Evolutionary conservation across 2,329 filamentous ascomycete species (phyloP), one percentile per base, ranked within the genome.

Genomic region (Microcyclosporella mali): DNA sequence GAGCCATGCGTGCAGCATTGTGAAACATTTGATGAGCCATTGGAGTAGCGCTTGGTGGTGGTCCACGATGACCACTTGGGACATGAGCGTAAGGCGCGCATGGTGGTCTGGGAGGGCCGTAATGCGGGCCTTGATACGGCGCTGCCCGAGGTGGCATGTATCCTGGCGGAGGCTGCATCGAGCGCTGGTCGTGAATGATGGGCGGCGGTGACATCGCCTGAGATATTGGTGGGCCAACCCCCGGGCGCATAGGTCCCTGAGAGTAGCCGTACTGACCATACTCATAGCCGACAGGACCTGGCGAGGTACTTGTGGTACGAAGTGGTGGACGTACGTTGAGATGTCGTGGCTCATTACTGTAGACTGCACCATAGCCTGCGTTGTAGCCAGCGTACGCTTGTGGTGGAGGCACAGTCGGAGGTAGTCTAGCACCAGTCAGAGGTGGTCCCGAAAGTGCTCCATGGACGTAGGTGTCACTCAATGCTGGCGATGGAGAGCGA

Each of bases 401-500:
- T 35, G 50, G 46, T 30, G 49, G 54, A 19, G 53, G 51, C 12
- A 39, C 17, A 41, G 48, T 44, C 19, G 51, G 50, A 15, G 50
- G 56, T 17, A 55, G 52, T 35, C 46, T 37, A 16, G 45, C 39
- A 25, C 42, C 33, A 40, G 52, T 51, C 11, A 33, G 45, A 56
- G 30, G 56, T 21, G 17, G 57, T 51, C 17, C 60, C 57, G 35
- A 59, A 53, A 14, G 54, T 49, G 45, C 58, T 54, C 52, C 50
- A 25, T 54, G 55, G 37, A 47, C 45, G 33, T 56, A 61, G 12
- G 53, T 51, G 33, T 74, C 70, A 45, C 67, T 71, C 58, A 68
- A 50, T 6, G 67, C 66, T 28, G 70, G 68, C 15, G 70, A 72
- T 10, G 59, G 56, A 14, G 69, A 61, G 15, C 69, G 62, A 49